Evolutionary conservation across 1,139 yeast genomes (phyloP).

Genomic region (Hyphopichia khmerensis): DNA sequence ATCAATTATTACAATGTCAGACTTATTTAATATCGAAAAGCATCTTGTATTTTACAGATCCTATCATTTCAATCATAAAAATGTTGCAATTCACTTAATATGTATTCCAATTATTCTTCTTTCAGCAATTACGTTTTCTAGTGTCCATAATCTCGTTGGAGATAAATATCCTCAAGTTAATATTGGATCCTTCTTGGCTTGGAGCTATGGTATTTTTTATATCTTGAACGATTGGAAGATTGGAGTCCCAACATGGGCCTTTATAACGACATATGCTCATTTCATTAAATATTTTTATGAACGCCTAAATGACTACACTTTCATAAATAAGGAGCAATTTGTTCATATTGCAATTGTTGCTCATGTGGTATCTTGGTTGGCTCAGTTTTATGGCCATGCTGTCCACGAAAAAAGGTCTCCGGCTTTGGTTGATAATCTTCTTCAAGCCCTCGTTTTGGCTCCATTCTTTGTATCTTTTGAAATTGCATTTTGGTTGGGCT

Average conservation of each 20-base stretch:
- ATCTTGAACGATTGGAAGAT: conserved; percentile 38
- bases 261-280: conserved; percentile 42
- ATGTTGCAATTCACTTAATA: conserved; percentile 72
- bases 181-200: conserved; percentile 32
- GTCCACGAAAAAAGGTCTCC: conserved; percentile 82
- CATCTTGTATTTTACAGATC: conserved; percentile 83
- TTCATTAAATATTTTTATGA: conserved; percentile 28
- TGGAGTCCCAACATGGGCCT: conserved; percentile 38
- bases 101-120: conserved; percentile 79
- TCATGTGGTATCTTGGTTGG: conserved; percentile 67
- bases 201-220: conserved; percentile 42
- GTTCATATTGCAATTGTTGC: conserved; percentile 30
- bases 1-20: conserved; percentile 21
- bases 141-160: conserved; percentile 18
- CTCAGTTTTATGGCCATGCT: conserved; percentile 91
- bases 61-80: conserved; percentile 68
- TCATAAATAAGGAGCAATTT: conserved; percentile 23
- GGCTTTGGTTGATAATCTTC: conserved; percentile 76
- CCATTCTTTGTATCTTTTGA: conserved; percentile 89
- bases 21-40: conserved; percentile 51
- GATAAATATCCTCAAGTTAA: conserved; percentile 36
- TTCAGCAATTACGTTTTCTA: conserved; percentile 46
- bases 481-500: conserved; percentile 65
- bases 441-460: conserved; percentile 86
- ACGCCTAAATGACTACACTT: conserved; percentile 14